Percentiles rank a stretch among this genome's conserved stretches.
phyloP scores from a whole-genome alignment of 2,329 filamentous ascomycete genomes.

The Aspergillus melleus region DNA sequence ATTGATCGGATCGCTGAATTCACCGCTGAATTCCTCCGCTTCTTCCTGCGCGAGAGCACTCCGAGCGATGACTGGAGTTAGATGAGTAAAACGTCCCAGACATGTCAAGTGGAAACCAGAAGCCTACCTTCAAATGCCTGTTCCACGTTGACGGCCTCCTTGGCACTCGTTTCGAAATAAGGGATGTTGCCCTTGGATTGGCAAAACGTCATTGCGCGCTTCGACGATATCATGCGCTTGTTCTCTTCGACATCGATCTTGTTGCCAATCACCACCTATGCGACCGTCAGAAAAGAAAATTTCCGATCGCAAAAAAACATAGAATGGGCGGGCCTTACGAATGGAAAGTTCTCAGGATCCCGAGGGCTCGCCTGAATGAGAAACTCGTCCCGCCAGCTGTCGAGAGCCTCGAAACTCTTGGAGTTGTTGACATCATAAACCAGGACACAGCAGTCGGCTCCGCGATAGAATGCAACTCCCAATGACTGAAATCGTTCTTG shows the following conservation, averaged over 20 bases:
- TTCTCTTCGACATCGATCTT: conserved; percentile 99
- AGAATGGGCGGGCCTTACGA: conserved; percentile 63
- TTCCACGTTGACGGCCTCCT: conserved; percentile 98
- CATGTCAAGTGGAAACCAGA: neutral
- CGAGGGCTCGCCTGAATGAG: conserved; percentile 94
- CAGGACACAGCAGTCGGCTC: conserved; percentile 95
- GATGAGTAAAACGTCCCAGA: conserved; percentile 10
- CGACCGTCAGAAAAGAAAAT: neutral
- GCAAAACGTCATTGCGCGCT: conserved; percentile 95
- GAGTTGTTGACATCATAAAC: conserved; percentile 99
- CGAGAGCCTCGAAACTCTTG: conserved; percentile 97
- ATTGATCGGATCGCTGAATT: conserved; percentile 97
- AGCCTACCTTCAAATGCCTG: conserved; percentile 71
- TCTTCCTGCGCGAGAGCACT: conserved; percentile 96
- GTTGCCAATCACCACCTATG: conserved; percentile 88
- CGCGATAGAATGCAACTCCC: conserved; percentile 95
- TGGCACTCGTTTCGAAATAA: conserved; percentile 98
- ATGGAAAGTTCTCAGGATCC: conserved; percentile 96
- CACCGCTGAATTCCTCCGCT: conserved; percentile 94
- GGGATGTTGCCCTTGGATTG: conserved; percentile 96
- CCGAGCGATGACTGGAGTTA: conserved; percentile 77
- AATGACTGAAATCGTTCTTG: conserved; percentile 97
- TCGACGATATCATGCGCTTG: conserved; percentile 94
- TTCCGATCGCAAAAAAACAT: neutral
- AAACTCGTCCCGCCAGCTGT: conserved; percentile 98